phyloP scores from a whole-genome alignment of 192 early-diverging fungal species.

The Rhizophagus sp. region DNA sequence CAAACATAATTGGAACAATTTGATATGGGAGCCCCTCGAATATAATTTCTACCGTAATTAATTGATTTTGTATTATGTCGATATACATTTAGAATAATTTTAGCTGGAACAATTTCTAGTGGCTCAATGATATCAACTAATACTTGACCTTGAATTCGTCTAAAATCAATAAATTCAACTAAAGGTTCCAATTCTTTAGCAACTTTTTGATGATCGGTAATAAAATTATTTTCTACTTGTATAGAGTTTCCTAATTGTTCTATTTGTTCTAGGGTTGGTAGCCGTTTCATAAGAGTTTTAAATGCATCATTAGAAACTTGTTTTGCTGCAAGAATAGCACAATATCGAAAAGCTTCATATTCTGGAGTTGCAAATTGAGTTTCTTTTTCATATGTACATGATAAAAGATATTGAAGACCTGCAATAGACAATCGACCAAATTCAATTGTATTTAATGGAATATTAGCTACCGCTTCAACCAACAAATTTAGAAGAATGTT shows the following conservation, averaged over 20 bases:
- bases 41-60: background rate
- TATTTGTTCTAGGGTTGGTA: background rate
- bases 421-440: background rate
- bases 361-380: background rate
- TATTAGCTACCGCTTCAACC: background rate
- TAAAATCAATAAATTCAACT: background rate
- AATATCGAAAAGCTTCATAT: conserved; percentile 17
- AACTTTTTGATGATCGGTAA: background rate
- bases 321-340: background rate
- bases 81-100: background rate
- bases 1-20: background rate
- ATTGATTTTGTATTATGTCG: background rate
- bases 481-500: background rate
- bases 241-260: too few species aligned
- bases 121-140: too few species aligned
- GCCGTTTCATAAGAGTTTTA: background rate
- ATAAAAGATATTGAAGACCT: background rate
- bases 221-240: background rate
- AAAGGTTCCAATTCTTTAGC: background rate
- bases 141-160: background rate
- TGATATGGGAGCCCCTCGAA: background rate
- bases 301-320: background rate
- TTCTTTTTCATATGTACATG: background rate
- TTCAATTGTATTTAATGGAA: background rate
- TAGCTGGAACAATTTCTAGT: too few species aligned